Percentiles rank a stretch among this genome's conserved stretches.
Evolutionary conservation across 768 basidiomycete species (phyloP).

Genomic region (Serendipita indica): DNA sequence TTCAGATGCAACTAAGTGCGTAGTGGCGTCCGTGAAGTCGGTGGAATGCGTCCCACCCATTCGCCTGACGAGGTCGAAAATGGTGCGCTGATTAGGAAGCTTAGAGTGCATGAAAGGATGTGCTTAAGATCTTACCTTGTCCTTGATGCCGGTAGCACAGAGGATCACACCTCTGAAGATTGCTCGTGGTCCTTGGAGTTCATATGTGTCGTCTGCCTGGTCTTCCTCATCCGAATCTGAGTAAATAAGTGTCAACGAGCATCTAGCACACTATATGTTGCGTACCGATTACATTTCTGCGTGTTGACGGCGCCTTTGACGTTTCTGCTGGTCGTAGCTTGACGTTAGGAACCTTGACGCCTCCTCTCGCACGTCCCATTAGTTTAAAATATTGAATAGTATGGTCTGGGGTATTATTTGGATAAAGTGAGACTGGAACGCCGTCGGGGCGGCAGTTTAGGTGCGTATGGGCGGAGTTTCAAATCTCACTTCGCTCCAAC

Average conservation of each 20-base stretch:
- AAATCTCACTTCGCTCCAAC: neutral
- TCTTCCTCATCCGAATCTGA: neutral
- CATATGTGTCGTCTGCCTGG: neutral
- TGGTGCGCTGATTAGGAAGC: slow-evolving; percentile 33
- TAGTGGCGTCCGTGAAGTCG: slow-evolving; percentile 74
- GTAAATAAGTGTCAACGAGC: neutral
- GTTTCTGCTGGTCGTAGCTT: slow-evolving; percentile 54
- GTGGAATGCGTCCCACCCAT: slow-evolving; percentile 57
- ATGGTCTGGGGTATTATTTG: neutral
- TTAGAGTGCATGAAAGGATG: neutral
- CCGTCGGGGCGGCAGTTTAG: neutral
- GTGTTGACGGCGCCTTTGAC: slow-evolving; percentile 17
- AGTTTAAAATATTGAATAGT: neutral
- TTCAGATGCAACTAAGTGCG: slow-evolving; percentile 70
- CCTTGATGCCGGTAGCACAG: slow-evolving; percentile 62
- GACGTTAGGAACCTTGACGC: slow-evolving; percentile 58
- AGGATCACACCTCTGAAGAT: slow-evolving; percentile 43
- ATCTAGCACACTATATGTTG: neutral
- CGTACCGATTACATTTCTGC: slow-evolving; percentile 14
- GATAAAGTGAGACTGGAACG: neutral
- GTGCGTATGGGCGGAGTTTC: neutral
- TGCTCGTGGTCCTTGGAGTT: neutral
- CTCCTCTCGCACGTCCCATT: neutral
- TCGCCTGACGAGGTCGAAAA: slow-evolving; percentile 65
- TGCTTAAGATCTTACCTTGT: slow-evolving; percentile 42